Evolutionary conservation across 768 basidiomycete species (phyloP), one percentile per base, ranked within the genome.

Genomic region (Pholiota molesta): DNA sequence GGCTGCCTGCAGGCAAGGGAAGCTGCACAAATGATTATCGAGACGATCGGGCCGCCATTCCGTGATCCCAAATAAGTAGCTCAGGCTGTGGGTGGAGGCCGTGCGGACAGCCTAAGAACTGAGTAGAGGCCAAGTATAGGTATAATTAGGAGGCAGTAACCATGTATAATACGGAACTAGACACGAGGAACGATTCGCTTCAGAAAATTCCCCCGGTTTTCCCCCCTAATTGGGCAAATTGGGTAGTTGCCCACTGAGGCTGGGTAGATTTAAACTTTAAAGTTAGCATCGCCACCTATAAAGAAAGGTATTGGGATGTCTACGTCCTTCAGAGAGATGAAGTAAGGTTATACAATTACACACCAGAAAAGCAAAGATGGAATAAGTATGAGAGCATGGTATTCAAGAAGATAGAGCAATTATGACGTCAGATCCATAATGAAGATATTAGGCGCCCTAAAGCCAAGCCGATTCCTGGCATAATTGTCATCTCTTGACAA

Each of bases 361-460:
- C 19, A 26, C 7, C 13, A 26, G 47, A 49, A 49, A 11, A 49
- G 23, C 9, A 49, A 49, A 37, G 21, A 19, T 49, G 17, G 21
- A 49, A 49, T 21, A n/a, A n/a, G n/a, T n/a, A 49, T 19, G n/a
- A 49, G 26, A 54, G 21, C 16, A 23, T 35, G 28, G 29, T 39
- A 33, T 54, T 0, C 52, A 54, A 54, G 52, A 35, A 33, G 23
- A 45, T 21, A 49, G 23, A 49, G 23, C 47, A 26, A 49, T 77
- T 72, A 87, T n/a, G 79, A 73, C 11, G 79, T 77, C 42, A 91
- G 64, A 58, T 82, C 81, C 88, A 94, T 86, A 40, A 92, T 79
- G 70, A 91, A 91, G 40, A 93, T 83, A 69, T 94, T 94, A 6
- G 91, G 86, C 2, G 92, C 92, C 58, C 80, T 82, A 75, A 85